Percentiles rank a stretch among this genome's conserved stretches.
These are phyloP conservation scores for Starmerella riodocensis DNA, from an alignment of 805 yeast genomes.

Conservation along the genomic window DNA sequence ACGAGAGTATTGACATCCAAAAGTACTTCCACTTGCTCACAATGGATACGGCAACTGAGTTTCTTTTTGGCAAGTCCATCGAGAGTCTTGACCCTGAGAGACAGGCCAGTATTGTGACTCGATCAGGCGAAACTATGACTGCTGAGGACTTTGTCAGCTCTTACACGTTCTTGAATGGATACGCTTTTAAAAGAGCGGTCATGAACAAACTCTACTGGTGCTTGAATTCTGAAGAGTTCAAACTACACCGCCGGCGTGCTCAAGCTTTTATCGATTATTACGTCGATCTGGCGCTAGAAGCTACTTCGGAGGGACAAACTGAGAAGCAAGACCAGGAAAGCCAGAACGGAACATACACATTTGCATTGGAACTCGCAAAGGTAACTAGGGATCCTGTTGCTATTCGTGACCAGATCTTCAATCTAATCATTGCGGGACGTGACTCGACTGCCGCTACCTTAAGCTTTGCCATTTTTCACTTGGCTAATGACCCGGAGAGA, in stretches of 20 bases:
- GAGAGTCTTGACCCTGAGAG: neutral
- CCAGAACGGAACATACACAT: slow-evolving; percentile 29
- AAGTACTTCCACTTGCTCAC: slow-evolving; percentile 17
- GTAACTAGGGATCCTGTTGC: slow-evolving; percentile 34
- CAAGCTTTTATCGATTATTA: slow-evolving; percentile 29
- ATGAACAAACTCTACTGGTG: slow-evolving; percentile 10
- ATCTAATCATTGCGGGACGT: slow-evolving; percentile 37
- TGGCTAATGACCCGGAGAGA: slow-evolving; percentile 31
- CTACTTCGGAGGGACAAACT: slow-evolving; percentile 5
- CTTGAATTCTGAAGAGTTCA: slow-evolving; percentile 23
- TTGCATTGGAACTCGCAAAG: slow-evolving; percentile 34
- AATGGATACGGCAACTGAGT: slow-evolving; percentile 24
- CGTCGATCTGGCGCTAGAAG: slow-evolving; percentile 29
- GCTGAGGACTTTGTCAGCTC: slow-evolving; percentile 19
- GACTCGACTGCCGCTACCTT: slow-evolving; percentile 39
- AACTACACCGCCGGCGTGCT: slow-evolving; percentile 25
- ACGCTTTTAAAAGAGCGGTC: slow-evolving; percentile 2
- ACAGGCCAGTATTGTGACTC: neutral
- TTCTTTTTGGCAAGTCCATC: slow-evolving; percentile 20
- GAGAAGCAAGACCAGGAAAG: slow-evolving; percentile 13
- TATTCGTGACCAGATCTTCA: slow-evolving; percentile 35
- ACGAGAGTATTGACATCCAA: slow-evolving; percentile 14
- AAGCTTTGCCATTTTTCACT: slow-evolving; percentile 31
- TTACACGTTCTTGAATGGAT: slow-evolving; percentile 8
- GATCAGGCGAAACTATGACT: slow-evolving; percentile 14